These are phyloP conservation scores for Fusarium albosuccineum DNA, from an alignment of 2,329 filamentous ascomycete genomes.

Conservation along the genomic window DNA sequence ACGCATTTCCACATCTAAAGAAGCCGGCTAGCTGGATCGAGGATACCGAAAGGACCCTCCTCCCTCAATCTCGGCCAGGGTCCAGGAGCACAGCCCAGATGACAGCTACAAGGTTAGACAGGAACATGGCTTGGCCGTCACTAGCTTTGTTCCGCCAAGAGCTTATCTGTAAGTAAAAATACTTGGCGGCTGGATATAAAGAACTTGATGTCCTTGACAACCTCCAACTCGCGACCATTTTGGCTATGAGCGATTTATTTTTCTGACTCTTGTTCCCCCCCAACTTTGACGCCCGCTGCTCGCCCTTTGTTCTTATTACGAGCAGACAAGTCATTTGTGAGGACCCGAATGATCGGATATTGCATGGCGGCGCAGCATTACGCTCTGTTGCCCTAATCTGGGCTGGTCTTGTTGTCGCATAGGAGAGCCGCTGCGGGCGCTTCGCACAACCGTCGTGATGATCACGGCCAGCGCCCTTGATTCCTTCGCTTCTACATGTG, in stretches of 20 bases:
- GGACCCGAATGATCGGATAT: constrained; percentile 22
- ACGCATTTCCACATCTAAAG: constrained; percentile 10
- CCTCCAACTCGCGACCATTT: constrained; percentile 20
- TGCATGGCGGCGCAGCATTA: constrained; percentile 25
- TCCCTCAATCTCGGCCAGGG: constrained; percentile 9
- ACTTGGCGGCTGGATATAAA: constrained; percentile 28
- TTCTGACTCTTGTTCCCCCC: background rate
- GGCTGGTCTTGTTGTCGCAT: constrained; percentile 6
- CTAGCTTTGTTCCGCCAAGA: constrained; percentile 35
- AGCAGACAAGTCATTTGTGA: background rate
- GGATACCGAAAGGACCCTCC: constrained; percentile 15
- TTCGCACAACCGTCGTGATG: background rate
- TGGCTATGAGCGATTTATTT: constrained; percentile 36
- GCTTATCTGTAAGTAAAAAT: constrained; percentile 22
- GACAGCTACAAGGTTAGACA: constrained; percentile 10
- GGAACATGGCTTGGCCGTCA: constrained; percentile 35
- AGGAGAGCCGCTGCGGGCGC: background rate
- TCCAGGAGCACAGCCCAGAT: constrained; percentile 18
- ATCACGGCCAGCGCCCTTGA: constrained; percentile 9
- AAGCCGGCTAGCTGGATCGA: constrained; percentile 26
- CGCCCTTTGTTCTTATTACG: background rate
- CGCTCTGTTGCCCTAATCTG: constrained; percentile 6
- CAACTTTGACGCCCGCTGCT: constrained; percentile 22
- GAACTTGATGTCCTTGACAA: constrained; percentile 29
- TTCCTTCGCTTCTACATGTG: constrained; percentile 6